Evolutionary conservation across 108 stramenopile genomes (phyloP).

Genomic region (Mediolabrus comicus): DNA sequence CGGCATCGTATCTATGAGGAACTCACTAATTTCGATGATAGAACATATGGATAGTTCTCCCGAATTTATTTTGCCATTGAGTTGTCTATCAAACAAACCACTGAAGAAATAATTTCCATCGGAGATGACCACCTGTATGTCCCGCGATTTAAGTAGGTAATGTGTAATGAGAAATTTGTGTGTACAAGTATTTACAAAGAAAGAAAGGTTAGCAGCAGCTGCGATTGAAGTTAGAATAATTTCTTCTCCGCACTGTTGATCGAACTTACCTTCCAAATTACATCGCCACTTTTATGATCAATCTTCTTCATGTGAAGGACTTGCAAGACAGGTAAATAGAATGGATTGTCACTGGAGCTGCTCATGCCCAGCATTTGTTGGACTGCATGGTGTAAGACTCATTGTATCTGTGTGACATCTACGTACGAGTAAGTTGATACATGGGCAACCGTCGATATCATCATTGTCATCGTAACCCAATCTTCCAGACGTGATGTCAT

Average conservation of each 20-base stretch:
- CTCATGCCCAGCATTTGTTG: no score
- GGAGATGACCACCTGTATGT: constrained; percentile 69
- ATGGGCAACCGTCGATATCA: no score
- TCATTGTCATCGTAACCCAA: no score
- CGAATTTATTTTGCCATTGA: constrained; percentile 63
- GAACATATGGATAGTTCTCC: constrained; percentile 44
- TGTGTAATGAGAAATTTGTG: no score
- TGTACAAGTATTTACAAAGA: background rate
- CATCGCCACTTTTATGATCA: constrained; percentile 5
- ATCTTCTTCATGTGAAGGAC: no score
- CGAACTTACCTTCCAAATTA: constrained; percentile 25
- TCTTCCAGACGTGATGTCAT: no score
- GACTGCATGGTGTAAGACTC: constrained; percentile 50
- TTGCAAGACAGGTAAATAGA: no score
- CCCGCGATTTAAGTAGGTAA: constrained; percentile 10
- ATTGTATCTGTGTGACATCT: no score
- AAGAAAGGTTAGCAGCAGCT: background rate
- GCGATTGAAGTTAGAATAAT: constrained; percentile 1
- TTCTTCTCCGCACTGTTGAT: no score
- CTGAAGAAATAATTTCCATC: constrained; percentile 80
- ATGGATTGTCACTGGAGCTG: no score
- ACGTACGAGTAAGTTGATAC: no score
- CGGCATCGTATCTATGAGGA: constrained; percentile 77
- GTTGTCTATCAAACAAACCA: constrained; percentile 92
- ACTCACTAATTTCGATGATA: constrained; percentile 64